A percentile compares a stretch with the other conserved stretches of the same genome.
Conservation (phyloP, 1,139 yeast genomes). For the Meyerozyma athensensis region DNA sequence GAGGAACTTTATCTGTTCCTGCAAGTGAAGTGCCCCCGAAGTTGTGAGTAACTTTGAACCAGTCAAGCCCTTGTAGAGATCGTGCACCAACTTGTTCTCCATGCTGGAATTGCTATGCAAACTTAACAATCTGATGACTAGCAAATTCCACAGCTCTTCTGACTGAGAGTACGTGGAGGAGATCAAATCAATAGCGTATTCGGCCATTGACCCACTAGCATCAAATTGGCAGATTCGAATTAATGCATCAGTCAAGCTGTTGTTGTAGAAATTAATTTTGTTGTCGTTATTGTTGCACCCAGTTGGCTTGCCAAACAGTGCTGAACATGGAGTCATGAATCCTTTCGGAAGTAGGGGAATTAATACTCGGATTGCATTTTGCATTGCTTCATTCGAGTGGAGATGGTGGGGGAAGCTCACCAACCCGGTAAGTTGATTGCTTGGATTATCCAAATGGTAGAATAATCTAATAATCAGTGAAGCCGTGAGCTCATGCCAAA, state of each 20-base stretch:
- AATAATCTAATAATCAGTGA: constrained; percentile 32
- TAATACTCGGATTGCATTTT: constrained; percentile 16
- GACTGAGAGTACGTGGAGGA: constrained; percentile 9
- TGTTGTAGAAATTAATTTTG: constrained; percentile 31
- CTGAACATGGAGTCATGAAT: constrained; percentile 22
- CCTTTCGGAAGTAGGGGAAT: constrained; percentile 26
- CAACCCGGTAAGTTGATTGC: constrained; percentile 30
- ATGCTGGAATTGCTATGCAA: neutral
- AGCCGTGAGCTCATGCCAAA: constrained; percentile 37
- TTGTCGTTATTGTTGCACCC: constrained; percentile 22
- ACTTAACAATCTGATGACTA: constrained; percentile 26
- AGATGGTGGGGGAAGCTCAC: constrained; percentile 25
- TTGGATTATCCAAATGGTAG: constrained; percentile 30
- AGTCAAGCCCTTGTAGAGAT: constrained; percentile 1
- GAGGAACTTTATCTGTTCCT: constrained; percentile 38
- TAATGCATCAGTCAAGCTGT: constrained; percentile 29
- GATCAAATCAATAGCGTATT: constrained; percentile 21
- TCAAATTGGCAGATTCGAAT: constrained; percentile 20
- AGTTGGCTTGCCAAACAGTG: constrained; percentile 25
- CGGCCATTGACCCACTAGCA: constrained; percentile 14
- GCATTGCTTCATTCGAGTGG: constrained; percentile 14
- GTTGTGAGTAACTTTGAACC: constrained; percentile 14
- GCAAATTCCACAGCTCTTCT: constrained; percentile 9
- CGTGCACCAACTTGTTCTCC: neutral
- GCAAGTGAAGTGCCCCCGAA: constrained; percentile 32